phyloP scores from a whole-genome alignment of 2,329 filamentous ascomycete species.

The Aspergillus texensis region DNA sequence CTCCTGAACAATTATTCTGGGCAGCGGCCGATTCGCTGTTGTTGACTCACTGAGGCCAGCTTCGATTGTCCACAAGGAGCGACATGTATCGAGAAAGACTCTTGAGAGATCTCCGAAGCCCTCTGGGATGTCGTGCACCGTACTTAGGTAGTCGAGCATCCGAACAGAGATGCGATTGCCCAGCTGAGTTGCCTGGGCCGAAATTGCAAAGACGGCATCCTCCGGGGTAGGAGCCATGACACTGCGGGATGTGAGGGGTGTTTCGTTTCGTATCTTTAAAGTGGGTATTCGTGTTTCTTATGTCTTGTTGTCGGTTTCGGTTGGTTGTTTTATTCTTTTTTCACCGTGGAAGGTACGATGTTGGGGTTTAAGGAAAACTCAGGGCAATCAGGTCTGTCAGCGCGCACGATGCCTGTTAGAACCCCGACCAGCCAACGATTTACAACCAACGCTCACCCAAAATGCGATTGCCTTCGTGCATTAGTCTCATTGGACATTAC shows the following conservation, averaged over 20 bases:
- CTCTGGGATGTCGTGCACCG: conserved; percentile 56
- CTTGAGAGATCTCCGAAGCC: conserved; percentile 64
- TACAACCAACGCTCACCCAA: background rate
- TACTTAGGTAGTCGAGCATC: conserved; percentile 65
- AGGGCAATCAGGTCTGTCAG: too few species aligned
- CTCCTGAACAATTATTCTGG: conserved; percentile 64
- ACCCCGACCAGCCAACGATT: background rate
- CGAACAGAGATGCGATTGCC: conserved; percentile 67
- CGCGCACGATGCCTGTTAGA: background rate
- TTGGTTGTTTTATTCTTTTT: background rate
- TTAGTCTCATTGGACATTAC: background rate
- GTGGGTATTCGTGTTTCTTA: background rate
- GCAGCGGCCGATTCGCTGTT: conserved; percentile 56
- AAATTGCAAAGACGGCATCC: conserved; percentile 41
- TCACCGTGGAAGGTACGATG: background rate
- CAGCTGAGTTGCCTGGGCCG: conserved; percentile 60
- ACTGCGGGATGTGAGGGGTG: background rate
- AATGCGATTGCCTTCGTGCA: background rate
- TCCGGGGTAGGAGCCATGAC: conserved; percentile 14
- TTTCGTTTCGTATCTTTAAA: background rate
- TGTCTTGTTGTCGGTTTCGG: background rate
- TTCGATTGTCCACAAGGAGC: conserved; percentile 69
- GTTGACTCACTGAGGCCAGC: conserved; percentile 62
- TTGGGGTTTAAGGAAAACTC: background rate
- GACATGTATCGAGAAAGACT: conserved; percentile 68